phyloP scores from a whole-genome alignment of 2,329 filamentous ascomycete species.

The Taxawa tesnikishii region DNA sequence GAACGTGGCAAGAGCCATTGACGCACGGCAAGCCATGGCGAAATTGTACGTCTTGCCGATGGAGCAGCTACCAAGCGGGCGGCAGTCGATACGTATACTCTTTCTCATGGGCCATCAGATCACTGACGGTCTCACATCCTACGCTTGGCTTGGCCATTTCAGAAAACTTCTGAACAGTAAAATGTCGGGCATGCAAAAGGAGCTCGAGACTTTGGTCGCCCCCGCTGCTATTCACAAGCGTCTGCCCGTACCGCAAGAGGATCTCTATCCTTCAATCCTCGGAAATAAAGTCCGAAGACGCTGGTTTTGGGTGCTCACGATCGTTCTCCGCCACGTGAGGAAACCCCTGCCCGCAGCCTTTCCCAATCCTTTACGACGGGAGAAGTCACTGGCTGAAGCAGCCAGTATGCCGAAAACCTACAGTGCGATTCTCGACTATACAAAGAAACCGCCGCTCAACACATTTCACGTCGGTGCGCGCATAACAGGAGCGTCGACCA shows the following conservation, averaged over 20 bases:
- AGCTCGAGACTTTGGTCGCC: constrained; percentile 11
- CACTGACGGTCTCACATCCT: constrained; percentile 30
- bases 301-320: constrained; percentile 36
- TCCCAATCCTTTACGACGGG: constrained; percentile 26
- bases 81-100: constrained; percentile 20
- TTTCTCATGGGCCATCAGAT: constrained; percentile 32
- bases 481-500: constrained; percentile 20
- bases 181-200: constrained; percentile 10
- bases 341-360: constrained; percentile 27
- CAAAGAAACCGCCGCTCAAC: constrained; percentile 23
- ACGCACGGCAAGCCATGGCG: constrained; percentile 23
- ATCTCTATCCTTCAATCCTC: constrained; percentile 27
- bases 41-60: constrained; percentile 28
- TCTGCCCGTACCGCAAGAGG: constrained; percentile 33
- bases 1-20: constrained; percentile 27
- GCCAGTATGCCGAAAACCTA: constrained; percentile 19
- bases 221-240: constrained; percentile 14
- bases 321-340: constrained; percentile 30
- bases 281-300: constrained; percentile 26
- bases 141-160: constrained; percentile 31
- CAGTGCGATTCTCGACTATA: constrained; percentile 26
- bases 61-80: constrained; percentile 12
- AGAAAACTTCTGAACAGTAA: constrained; percentile 23
- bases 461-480: constrained; percentile 19
- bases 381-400: constrained; percentile 5